Evolutionary conservation across 306 rosid species (phyloP).

Genomic region (Arachis hypogaea): DNA sequence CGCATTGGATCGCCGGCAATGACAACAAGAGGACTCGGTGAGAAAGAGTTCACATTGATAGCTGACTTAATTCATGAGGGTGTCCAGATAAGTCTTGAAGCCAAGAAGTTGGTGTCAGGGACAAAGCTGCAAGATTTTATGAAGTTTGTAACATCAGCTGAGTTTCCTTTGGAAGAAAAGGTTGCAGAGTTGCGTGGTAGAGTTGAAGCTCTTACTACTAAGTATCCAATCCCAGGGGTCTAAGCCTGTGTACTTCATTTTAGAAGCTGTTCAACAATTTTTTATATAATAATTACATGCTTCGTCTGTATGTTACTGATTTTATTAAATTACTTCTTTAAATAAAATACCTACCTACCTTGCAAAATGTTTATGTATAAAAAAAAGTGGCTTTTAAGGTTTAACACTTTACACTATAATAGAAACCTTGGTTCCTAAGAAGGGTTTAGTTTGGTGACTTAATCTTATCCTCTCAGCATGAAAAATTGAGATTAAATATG

Average conservation of each 20-base stretch:
- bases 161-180: slow-evolving; percentile 57
- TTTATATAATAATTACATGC: slow-evolving; percentile 33
- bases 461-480: neutral
- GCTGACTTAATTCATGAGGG: slow-evolving; percentile 93
- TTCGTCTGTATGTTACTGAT: slow-evolving; percentile 10
- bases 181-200: slow-evolving; percentile 62
- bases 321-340: neutral
- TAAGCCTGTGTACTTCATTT: slow-evolving; percentile 30
- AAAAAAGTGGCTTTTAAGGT: neutral
- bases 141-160: slow-evolving; percentile 65
- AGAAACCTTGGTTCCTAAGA: neutral
- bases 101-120: slow-evolving; percentile 64
- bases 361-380: neutral
- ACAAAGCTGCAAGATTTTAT: slow-evolving; percentile 83
- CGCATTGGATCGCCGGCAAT: slow-evolving; percentile 98
- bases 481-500: too few species aligned
- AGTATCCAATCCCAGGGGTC: slow-evolving; percentile 84
- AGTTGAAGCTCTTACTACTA: slow-evolving; percentile 83
- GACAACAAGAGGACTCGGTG: slow-evolving; percentile 91
- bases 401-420: too few species aligned
- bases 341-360: neutral
- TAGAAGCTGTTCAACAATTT: slow-evolving; percentile 28
- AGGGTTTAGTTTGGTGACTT: neutral
- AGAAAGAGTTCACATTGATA: slow-evolving; percentile 63
- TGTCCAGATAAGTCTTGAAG: slow-evolving; percentile 68